A percentile compares a stretch with the other conserved stretches of the same genome.
phyloP scores from a whole-genome alignment of 2,329 filamentous ascomycete species.

The Rhynchosporium graminicola region DNA sequence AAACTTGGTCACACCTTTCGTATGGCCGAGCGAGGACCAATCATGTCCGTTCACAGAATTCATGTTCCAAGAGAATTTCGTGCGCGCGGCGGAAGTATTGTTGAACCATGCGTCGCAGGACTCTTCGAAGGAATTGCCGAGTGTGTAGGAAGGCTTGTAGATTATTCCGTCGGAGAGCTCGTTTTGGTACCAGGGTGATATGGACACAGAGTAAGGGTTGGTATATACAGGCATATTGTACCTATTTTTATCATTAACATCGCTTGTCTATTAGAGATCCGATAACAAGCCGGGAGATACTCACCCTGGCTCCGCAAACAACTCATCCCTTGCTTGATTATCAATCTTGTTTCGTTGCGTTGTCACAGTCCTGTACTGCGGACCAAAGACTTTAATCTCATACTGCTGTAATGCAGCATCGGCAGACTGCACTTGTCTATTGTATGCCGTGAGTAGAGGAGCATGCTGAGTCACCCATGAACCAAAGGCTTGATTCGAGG shows the following conservation, averaged over 20 bases:
- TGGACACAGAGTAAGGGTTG: conserved; percentile 15
- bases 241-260: neutral
- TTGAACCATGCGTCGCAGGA: conserved; percentile 22
- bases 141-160: conserved; percentile 20
- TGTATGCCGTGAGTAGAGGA: conserved; percentile 16
- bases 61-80: conserved; percentile 19
- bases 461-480: conserved; percentile 16
- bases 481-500: conserved; percentile 18
- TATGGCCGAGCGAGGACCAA: conserved; percentile 20
- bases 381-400: conserved; percentile 18
- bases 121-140: conserved; percentile 18
- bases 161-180: conserved; percentile 18
- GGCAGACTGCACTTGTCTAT: conserved; percentile 15
- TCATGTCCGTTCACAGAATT: conserved; percentile 20
- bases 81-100: conserved; percentile 6
- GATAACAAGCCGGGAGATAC: neutral
- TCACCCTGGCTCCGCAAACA: conserved; percentile 9
- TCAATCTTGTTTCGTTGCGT: conserved; percentile 21
- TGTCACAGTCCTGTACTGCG: conserved; percentile 16
- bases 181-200: conserved; percentile 14
- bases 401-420: conserved; percentile 22
- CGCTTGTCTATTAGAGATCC: neutral
- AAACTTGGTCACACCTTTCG: conserved; percentile 1
- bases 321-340: conserved; percentile 18
- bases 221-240: conserved; percentile 22